phyloP scores from a whole-genome alignment of 768 basidiomycete species.

The Heimioporus sp. region DNA sequence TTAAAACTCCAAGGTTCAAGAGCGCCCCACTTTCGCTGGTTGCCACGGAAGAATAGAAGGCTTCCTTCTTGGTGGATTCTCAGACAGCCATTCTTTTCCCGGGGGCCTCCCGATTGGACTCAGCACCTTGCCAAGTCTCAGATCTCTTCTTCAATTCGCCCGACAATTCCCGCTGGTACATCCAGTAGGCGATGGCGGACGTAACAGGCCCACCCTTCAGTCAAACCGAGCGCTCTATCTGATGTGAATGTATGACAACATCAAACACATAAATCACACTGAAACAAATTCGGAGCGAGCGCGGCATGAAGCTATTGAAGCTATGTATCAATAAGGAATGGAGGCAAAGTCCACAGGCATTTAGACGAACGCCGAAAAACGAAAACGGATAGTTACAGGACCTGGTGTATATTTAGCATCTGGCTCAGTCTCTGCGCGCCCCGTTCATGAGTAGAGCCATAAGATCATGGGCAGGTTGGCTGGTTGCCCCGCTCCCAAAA shows the following conservation, averaged over 20 bases:
- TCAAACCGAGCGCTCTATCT: neutral
- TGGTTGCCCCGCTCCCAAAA: constrained; percentile 42
- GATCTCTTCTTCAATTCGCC: constrained; percentile 7
- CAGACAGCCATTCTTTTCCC: constrained; percentile 1
- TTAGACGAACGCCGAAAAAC: constrained; percentile 6
- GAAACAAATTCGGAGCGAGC: constrained; percentile 21
- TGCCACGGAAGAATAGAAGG: constrained; percentile 32
- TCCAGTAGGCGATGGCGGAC: constrained; percentile 11
- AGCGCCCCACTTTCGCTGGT: constrained; percentile 27
- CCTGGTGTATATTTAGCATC: constrained; percentile 12
- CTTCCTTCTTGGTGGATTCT: constrained; percentile 27
- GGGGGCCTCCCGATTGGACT: constrained; percentile 10
- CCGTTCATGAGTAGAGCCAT: constrained; percentile 85
- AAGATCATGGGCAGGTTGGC: constrained; percentile 66
- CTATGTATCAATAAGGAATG: constrained; percentile 33
- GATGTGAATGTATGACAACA: constrained; percentile 1
- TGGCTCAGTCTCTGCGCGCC: constrained; percentile 56
- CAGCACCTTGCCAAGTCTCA: constrained; percentile 5
- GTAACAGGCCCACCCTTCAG: constrained; percentile 8
- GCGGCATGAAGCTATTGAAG: constrained; percentile 28
- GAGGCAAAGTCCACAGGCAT: constrained; percentile 25
- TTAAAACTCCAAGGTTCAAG: constrained; percentile 21
- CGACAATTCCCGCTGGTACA: constrained; percentile 17
- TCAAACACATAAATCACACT: constrained; percentile 25
- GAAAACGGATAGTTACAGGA: constrained; percentile 12